phyloP scores from a whole-genome alignment of 1,284 basidiomycete species.

The Golubevia pallescens region DNA sequence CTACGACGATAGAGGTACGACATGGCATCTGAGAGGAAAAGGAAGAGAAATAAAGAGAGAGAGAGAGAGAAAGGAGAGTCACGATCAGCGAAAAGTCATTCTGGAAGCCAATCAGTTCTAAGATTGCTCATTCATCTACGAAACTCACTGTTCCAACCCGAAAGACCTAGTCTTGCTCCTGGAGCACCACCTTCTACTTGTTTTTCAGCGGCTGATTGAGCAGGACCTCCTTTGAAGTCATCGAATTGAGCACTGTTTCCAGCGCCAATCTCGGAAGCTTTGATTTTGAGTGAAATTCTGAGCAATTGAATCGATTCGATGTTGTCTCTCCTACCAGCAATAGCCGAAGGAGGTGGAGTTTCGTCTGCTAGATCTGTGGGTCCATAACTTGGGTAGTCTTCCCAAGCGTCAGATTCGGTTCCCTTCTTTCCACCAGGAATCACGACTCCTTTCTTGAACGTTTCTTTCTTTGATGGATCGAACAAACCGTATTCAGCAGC shows the following conservation, averaged over 20 bases:
- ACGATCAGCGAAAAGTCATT: too few species aligned
- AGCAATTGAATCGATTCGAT: not conserved
- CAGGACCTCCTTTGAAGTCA: not conserved
- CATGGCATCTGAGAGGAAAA: too few species aligned
- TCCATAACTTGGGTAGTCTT: conserved; percentile 23
- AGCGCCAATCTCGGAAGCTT: not conserved
- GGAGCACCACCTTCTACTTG: not conserved
- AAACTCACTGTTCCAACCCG: too few species aligned
- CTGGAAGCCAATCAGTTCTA: too few species aligned
- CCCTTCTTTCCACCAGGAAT: conserved; percentile 7
- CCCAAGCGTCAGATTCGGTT: conserved; percentile 18
- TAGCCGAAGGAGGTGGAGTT: conserved; percentile 42
- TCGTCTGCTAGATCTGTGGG: conserved; percentile 33
- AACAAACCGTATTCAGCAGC: conserved; percentile 27
- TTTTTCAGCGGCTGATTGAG: not conserved
- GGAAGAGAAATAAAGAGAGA: too few species aligned
- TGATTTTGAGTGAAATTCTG: not conserved
- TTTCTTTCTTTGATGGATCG: conserved; percentile 8
- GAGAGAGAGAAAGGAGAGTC: too few species aligned
- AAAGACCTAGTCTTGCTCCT: not conserved
- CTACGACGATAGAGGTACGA: too few species aligned
- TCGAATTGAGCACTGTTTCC: not conserved
- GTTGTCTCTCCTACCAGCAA: conserved; percentile 41
- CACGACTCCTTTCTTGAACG: not conserved
- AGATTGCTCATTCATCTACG: too few species aligned